phyloP scores from a whole-genome alignment of 495 filamentous ascomycete genomes.

The Lasiosphaeris hirsuta region DNA sequence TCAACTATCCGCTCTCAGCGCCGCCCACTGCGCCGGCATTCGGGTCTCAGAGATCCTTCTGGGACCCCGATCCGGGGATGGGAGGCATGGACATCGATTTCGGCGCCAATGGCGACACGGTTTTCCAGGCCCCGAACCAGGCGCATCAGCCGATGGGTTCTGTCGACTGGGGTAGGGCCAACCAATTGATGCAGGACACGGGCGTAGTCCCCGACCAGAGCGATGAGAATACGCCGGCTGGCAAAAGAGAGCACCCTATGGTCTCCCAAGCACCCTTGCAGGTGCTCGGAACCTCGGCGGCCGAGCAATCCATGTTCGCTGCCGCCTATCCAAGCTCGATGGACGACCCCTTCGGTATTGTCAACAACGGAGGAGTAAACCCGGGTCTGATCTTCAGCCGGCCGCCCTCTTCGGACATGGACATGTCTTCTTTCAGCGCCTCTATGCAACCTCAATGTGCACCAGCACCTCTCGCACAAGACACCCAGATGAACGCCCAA shows the following conservation, averaged over 20 bases:
- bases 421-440: slow-evolving; percentile 32
- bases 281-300: slow-evolving; percentile 32
- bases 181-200: slow-evolving; percentile 45
- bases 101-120: slow-evolving; percentile 29
- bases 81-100: slow-evolving; percentile 58
- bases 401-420: slow-evolving; percentile 43
- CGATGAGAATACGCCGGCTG: slow-evolving; percentile 26
- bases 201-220: slow-evolving; percentile 27
- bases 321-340: slow-evolving; percentile 36
- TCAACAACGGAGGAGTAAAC: slow-evolving; percentile 37
- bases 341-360: slow-evolving; percentile 42
- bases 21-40: slow-evolving; percentile 66
- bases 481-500: slow-evolving; percentile 7
- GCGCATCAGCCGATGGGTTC: slow-evolving; percentile 39
- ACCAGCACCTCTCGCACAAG: slow-evolving; percentile 26
- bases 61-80: slow-evolving; percentile 61
- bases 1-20: slow-evolving; percentile 67
- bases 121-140: slow-evolving; percentile 34
- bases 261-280: slow-evolving; percentile 40
- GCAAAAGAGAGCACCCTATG: slow-evolving; percentile 31
- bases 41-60: slow-evolving; percentile 65
- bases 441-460: slow-evolving; percentile 29
- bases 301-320: slow-evolving; percentile 38
- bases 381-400: slow-evolving; percentile 47
- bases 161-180: slow-evolving; percentile 49